These are phyloP conservation scores for Vitellaria paradoxa DNA, from an alignment of 179 eudicot genomes.

Conservation along the genomic window DNA sequence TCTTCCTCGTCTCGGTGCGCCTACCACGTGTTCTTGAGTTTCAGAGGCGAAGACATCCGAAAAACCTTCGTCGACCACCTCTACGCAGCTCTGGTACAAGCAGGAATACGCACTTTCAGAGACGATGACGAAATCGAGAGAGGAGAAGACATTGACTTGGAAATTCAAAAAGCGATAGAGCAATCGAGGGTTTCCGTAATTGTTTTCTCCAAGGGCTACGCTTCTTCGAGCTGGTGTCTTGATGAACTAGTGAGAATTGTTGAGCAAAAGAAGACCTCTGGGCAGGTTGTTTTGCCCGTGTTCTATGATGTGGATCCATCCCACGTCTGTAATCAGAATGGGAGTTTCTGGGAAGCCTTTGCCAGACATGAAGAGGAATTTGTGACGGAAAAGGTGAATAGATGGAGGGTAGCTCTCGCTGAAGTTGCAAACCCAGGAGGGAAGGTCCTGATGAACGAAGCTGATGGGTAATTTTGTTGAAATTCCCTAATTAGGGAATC, in stretches of 20 bases:
- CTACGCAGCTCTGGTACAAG: background rate
- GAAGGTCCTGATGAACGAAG: background rate
- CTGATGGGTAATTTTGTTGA: background rate
- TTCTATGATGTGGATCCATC: slow-evolving; percentile 16
- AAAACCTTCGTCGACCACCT: slow-evolving; percentile 11
- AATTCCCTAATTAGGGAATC: no score
- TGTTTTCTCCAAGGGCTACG: slow-evolving; percentile 12
- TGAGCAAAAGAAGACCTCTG: background rate
- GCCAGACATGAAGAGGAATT: background rate
- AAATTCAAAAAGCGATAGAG: background rate
- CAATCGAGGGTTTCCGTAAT: slow-evolving; percentile 7
- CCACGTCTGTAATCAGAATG: background rate
- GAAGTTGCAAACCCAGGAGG: slow-evolving; percentile 6
- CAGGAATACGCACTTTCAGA: slow-evolving; percentile 13
- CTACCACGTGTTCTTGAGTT: slow-evolving; percentile 11
- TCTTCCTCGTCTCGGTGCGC: background rate
- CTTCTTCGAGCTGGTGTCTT: slow-evolving; percentile 11
- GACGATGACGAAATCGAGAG: slow-evolving; percentile 12
- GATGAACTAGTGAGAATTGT: slow-evolving; percentile 2
- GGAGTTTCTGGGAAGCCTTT: slow-evolving; percentile 4
- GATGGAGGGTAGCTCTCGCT: background rate
- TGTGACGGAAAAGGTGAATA: background rate
- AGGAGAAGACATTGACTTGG: background rate
- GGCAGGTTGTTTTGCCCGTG: background rate
- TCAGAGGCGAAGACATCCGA: slow-evolving; percentile 3